Evolutionary conservation across 2,329 filamentous ascomycete species (phyloP).

Genomic region (Arthrobotrys sphaeroides): DNA sequence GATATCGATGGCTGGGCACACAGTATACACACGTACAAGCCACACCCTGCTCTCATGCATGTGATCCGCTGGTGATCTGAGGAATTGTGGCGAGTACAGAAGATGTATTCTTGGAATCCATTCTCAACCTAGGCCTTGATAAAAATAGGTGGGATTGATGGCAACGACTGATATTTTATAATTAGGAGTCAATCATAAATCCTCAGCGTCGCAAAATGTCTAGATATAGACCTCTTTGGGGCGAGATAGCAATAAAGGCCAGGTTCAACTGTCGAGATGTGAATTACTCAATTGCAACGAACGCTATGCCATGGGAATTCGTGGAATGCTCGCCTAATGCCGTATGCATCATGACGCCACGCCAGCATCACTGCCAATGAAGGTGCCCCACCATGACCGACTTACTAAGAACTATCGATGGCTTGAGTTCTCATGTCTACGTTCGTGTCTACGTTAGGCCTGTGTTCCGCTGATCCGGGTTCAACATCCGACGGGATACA

Average conservation of each 20-base stretch:
- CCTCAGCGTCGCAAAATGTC: neutral
- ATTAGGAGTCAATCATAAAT: neutral
- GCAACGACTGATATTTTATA: too few relatives aligned
- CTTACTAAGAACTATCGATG: neutral
- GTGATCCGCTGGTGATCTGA: neutral
- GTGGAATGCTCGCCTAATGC: neutral
- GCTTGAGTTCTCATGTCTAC: neutral
- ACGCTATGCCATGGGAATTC: too few relatives aligned
- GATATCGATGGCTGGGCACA: neutral
- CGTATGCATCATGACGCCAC: conserved; percentile 42
- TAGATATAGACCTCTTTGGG: neutral
- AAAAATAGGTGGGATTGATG: neutral
- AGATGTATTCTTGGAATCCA: too few relatives aligned
- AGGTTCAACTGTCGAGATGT: neutral
- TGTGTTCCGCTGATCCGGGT: neutral
- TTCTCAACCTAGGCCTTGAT: neutral
- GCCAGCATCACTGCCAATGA: conserved; percentile 19
- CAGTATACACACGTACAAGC: neutral
- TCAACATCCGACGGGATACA: neutral
- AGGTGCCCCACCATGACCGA: neutral
- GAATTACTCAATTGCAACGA: neutral
- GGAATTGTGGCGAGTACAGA: neutral
- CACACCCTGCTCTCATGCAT: neutral
- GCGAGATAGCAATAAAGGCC: neutral
- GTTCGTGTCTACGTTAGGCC: neutral